These are phyloP conservation scores for Cryptococcus sp. DNA, from an alignment of 1,284 basidiomycete genomes.

Conservation along the genomic window DNA sequence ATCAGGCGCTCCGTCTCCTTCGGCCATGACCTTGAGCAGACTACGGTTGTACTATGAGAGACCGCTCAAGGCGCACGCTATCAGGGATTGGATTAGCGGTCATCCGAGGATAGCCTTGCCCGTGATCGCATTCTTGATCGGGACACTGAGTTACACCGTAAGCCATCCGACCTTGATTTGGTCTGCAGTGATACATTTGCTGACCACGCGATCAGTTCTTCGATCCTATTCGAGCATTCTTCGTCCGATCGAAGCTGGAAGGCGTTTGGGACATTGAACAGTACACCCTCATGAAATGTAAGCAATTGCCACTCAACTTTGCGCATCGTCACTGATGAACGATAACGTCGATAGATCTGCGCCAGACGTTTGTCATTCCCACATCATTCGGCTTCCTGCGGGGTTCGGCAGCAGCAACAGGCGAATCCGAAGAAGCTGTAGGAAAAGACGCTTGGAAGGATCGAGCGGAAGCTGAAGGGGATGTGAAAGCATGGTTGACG, in stretches of 20 bases:
- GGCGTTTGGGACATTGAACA: slow-evolving; percentile 72
- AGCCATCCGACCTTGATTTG: slow-evolving; percentile 31
- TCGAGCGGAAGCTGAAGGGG: slow-evolving; percentile 70
- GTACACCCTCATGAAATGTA: slow-evolving; percentile 48
- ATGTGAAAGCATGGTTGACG: slow-evolving; percentile 57
- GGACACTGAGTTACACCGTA: slow-evolving; percentile 84
- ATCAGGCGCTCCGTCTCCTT: slow-evolving; percentile 25
- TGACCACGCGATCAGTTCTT: slow-evolving; percentile 64
- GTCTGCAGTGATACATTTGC: no score
- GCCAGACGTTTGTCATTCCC: slow-evolving; percentile 26
- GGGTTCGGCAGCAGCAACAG: slow-evolving; percentile 15
- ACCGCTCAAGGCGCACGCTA: slow-evolving; percentile 72
- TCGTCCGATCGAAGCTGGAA: slow-evolving; percentile 78
- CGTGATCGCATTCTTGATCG: slow-evolving; percentile 80
- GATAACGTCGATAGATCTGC: slow-evolving; percentile 12
- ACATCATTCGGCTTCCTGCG: slow-evolving; percentile 29
- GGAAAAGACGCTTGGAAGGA: slow-evolving; percentile 72
- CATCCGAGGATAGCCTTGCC: slow-evolving; percentile 89
- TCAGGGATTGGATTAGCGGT: slow-evolving; percentile 77
- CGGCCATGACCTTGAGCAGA: slow-evolving; percentile 57
- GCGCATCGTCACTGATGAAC: no score
- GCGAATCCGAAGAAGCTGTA: slow-evolving; percentile 30
- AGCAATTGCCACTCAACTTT: not conserved
- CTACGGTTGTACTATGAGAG: slow-evolving; percentile 70
- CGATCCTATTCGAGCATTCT: slow-evolving; percentile 84